phyloP scores from a whole-genome alignment of 306 rosid species.

The Sphenostylis stenocarpa region DNA sequence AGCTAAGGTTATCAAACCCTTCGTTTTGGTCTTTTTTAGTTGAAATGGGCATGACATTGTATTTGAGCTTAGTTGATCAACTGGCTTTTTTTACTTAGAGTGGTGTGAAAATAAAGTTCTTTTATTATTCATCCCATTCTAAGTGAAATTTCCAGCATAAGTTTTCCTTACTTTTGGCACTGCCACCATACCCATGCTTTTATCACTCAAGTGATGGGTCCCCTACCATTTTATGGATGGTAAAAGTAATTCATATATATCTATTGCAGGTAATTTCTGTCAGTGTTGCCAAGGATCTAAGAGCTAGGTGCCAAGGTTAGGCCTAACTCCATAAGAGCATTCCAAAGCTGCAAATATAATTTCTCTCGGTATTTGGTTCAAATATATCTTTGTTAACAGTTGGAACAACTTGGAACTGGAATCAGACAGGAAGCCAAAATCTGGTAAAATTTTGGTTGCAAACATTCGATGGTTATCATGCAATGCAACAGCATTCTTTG shows the following conservation, averaged over 20 bases:
- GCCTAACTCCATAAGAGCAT: neutral
- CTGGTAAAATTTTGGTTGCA: neutral
- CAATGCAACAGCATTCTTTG: neutral
- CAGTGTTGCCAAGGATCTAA: neutral
- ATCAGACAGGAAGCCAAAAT: neutral
- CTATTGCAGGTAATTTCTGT: slow-evolving; percentile 16
- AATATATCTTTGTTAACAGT: neutral
- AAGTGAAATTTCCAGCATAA: neutral
- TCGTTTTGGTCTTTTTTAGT: neutral
- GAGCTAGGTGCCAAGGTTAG: neutral
- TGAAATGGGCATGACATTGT: neutral
- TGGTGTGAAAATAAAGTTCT: neutral
- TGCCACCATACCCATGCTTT: neutral
- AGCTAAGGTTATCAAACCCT: neutral
- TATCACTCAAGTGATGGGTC: neutral
- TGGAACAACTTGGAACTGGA: neutral
- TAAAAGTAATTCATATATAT: neutral
- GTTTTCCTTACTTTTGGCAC: neutral
- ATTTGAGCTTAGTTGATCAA: neutral
- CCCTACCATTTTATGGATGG: neutral
- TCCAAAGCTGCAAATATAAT: neutral
- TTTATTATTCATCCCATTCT: neutral
- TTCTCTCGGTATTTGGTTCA: neutral
- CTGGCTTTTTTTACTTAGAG: neutral
- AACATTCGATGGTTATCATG: neutral